Base-by-base conservation (phyloP, 2,329 filamentous ascomycete species). In the Trichothecium sympodiale region DNA sequence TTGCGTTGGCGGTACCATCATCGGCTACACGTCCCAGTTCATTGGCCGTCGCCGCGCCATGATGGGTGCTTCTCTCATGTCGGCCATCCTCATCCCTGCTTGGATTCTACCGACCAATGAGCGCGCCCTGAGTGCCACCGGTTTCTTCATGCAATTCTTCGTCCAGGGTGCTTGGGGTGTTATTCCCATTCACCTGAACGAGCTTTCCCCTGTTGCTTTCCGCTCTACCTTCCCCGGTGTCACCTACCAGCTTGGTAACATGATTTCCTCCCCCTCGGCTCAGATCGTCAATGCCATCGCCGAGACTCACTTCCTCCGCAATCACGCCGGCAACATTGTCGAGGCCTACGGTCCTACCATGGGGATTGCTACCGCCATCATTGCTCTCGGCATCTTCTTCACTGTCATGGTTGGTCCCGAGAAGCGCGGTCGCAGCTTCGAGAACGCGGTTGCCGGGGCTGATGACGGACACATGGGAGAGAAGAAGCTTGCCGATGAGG, bases 241-340 rank as follows among this genome's bases (percentile, higher is more conserved):
- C 34, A 77, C 77, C 0, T 85, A 85, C 55, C 81, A 86, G 61
- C 57, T 85, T 8, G 81, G 80, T 6, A 85, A 84, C 62, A 78
- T 84, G 67, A 77, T 82, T 35, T 80, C 77, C 2, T 79, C 77
- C 0, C 80, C 80, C 0, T 79, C 74, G 0, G 77, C 82, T 0
- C 82, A 87, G 54, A 87, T 88, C 33, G 78, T 87, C 51, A 85
- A 86, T 41, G 80, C 78, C 10, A 68, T 87, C 34, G 68, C 82
- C 2, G 80, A 87, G 49, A 69, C 61, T 31, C 67, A 66, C 25
- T 68, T 67, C 28, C 62, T 86, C 31, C 63, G 67, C 29, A 50
- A 52, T 2, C 25, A 18, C 5, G 60, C 63, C 8, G 80, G 81
- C 3, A 53, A 74, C 38, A 54, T 51, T 4, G 80, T 76, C 2